Conservation (phyloP, 192 early-diverging fungal genomes). For the Backusella morwellensis region DNA sequence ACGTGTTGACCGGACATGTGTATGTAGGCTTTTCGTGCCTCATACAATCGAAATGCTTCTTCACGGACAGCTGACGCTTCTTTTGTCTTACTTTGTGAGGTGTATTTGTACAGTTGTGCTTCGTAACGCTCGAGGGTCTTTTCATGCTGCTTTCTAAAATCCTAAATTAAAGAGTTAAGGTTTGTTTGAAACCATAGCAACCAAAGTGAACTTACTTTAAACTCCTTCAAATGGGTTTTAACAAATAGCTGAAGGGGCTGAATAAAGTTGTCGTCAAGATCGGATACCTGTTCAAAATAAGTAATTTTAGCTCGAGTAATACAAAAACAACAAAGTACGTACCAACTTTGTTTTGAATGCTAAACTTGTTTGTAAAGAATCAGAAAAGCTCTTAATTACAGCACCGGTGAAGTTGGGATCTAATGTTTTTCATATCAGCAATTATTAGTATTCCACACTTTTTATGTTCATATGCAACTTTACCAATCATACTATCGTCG, state of each 20-base stretch:
- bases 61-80: constrained; percentile 61
- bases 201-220: constrained; percentile 46
- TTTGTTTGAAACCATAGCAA: background rate
- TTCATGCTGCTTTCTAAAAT: constrained; percentile 44
- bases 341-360: constrained; percentile 50
- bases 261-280: constrained; percentile 57
- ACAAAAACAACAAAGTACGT: background rate
- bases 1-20: constrained; percentile 53
- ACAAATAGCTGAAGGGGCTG: constrained; percentile 57
- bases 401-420: constrained; percentile 44
- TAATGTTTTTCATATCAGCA: background rate
- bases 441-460: background rate
- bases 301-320: background rate
- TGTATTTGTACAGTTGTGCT: constrained; percentile 52
- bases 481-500: constrained; percentile 19
- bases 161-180: constrained; percentile 8
- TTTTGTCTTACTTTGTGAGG: constrained; percentile 53
- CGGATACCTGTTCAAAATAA: constrained; percentile 37
- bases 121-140: constrained; percentile 61
- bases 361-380: constrained; percentile 45
- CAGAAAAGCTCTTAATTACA: constrained; percentile 40
- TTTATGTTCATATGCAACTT: background rate
- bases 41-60: constrained; percentile 63
- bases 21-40: constrained; percentile 62
- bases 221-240: constrained; percentile 60